Evolutionary conservation across 257 asterid genomes (phyloP).

Genomic region (Lantana camara): DNA sequence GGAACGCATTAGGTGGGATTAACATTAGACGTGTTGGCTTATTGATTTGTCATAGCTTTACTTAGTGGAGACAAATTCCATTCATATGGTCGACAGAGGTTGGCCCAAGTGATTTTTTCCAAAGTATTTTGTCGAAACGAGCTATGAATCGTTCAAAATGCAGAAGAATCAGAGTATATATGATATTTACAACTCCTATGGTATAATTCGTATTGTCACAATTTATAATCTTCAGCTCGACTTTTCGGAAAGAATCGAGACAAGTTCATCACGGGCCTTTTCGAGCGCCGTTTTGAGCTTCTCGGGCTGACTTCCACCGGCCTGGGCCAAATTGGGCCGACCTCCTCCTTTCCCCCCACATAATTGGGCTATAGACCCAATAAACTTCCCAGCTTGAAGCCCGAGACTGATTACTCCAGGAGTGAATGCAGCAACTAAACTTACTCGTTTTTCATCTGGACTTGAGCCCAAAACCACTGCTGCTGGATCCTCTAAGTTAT

Average conservation of each 20-base stretch:
- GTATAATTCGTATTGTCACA: background rate
- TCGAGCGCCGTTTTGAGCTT: constrained; percentile 69
- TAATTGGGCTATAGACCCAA: constrained; percentile 78
- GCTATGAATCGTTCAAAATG: background rate
- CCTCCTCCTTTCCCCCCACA: constrained; percentile 99
- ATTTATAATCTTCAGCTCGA: constrained; percentile 37
- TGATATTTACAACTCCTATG: constrained; percentile 12
- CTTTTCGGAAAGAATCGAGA: constrained; percentile 49
- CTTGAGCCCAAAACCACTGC: constrained; percentile 88
- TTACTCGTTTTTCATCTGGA: constrained; percentile 75
- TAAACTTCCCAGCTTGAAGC: constrained; percentile 81
- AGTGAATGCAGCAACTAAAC: constrained; percentile 77
- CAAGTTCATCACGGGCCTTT: constrained; percentile 71
- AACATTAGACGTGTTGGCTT: constrained; percentile 9
- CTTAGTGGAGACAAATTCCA: no score
- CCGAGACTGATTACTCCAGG: constrained; percentile 82
- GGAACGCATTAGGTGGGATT: background rate
- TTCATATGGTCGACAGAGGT: no score
- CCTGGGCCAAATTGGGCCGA: constrained; percentile 89
- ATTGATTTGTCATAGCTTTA: background rate
- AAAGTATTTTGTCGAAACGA: no score
- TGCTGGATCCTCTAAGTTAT: constrained; percentile 69
- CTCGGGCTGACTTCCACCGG: constrained; percentile 92
- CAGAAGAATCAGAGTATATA: background rate
- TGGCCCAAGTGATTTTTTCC: no score